A percentile compares a stretch with the other conserved stretches of the same genome.
phyloP scores from a whole-genome alignment of 306 rosid genomes.

The Pueraria montana region DNA sequence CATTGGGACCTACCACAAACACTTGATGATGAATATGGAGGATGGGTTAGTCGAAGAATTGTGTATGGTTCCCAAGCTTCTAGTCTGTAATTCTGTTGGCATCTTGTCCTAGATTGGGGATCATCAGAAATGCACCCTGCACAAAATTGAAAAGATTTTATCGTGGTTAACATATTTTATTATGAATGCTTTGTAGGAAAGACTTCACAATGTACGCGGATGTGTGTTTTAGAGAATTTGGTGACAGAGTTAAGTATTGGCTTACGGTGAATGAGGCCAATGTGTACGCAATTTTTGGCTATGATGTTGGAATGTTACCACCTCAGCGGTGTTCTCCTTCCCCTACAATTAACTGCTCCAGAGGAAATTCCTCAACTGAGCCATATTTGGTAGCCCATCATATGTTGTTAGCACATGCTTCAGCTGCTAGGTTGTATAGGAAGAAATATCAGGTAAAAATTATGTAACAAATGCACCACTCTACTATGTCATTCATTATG shows the following conservation, averaged over 20 bases:
- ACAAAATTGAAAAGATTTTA: neutral
- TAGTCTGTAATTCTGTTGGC: neutral
- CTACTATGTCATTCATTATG: conserved; percentile 1
- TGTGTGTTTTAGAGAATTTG: conserved; percentile 66
- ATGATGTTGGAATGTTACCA: conserved; percentile 32
- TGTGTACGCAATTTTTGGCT: conserved; percentile 29
- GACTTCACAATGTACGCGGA: conserved; percentile 60
- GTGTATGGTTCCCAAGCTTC: conserved; percentile 57
- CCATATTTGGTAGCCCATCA: conserved; percentile 62
- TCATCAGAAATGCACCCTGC: neutral
- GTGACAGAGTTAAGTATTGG: conserved; percentile 67
- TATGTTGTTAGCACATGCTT: conserved; percentile 58
- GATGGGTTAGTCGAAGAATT: conserved; percentile 67
- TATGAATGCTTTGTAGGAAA: conserved; percentile 45
- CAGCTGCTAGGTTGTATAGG: conserved; percentile 50
- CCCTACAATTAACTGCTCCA: conserved; percentile 39
- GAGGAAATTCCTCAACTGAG: conserved; percentile 64
- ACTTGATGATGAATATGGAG: conserved; percentile 83
- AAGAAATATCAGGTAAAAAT: conserved; percentile 55
- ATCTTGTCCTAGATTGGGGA: neutral
- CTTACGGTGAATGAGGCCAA: conserved; percentile 61
- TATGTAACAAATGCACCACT: neutral
- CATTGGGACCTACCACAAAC: conserved; percentile 75
- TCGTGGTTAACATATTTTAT: conserved; percentile 14
- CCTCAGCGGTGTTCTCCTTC: conserved; percentile 57